phyloP scores from a whole-genome alignment of 768 basidiomycete genomes.

The Mycena rebaudengoi region DNA sequence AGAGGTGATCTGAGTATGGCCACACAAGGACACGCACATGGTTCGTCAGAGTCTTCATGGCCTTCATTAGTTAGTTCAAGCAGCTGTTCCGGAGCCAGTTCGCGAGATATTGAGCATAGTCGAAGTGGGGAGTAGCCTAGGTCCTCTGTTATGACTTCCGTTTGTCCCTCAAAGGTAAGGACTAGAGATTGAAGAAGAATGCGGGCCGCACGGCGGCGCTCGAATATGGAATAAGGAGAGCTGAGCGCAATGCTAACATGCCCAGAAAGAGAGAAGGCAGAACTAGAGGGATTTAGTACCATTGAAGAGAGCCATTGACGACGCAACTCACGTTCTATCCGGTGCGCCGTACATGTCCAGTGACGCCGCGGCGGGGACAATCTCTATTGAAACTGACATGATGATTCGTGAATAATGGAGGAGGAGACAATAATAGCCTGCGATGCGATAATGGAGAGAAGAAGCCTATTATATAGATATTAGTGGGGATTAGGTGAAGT shows the following conservation, averaged over 20 bases:
- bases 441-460: no score
- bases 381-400: conserved; percentile 75
- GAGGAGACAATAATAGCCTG: conserved; percentile 22
- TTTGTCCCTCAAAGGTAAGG: conserved; percentile 87
- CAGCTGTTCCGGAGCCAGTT: conserved; percentile 62
- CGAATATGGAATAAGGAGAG: conserved; percentile 65
- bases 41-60: conserved; percentile 61
- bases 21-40: conserved; percentile 46
- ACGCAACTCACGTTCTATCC: conserved; percentile 63
- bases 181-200: conserved; percentile 73
- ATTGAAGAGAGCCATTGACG: neutral
- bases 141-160: conserved; percentile 71
- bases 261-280: conserved; percentile 89
- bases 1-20: conserved; percentile 12
- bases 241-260: conserved; percentile 74
- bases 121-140: conserved; percentile 76
- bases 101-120: conserved; percentile 70
- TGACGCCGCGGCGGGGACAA: conserved; percentile 63
- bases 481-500: conserved; percentile 16
- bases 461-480: conserved; percentile 33
- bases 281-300: conserved; percentile 50
- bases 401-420: conserved; percentile 24
- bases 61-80: conserved; percentile 73
- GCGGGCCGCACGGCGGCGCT: conserved; percentile 56
- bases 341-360: conserved; percentile 79